Percentiles rank a stretch among this genome's conserved stretches.
phyloP scores from a whole-genome alignment of 306 rosid species.

The Geum urbanum region DNA sequence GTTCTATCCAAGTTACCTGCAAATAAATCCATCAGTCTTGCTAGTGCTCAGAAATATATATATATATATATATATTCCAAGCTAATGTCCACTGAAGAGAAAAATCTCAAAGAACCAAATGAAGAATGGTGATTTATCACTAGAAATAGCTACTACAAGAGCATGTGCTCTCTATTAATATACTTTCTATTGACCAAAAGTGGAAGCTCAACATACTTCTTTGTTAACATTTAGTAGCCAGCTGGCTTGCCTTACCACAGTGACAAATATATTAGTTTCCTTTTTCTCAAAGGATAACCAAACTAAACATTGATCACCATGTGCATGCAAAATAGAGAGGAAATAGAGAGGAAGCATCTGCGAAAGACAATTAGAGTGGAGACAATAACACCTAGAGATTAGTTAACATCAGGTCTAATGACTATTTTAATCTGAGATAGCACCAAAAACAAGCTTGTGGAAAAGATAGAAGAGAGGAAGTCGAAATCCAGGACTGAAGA shows the following conservation, averaged over 20 bases:
- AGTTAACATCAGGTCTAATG: conserved; percentile 41
- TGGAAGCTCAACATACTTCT: neutral
- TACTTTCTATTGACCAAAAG: too few species aligned
- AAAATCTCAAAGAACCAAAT: neutral
- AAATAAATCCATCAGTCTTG: conserved; percentile 19
- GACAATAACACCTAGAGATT: conserved; percentile 29
- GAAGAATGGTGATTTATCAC: neutral
- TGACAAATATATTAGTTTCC: neutral
- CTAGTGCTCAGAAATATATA: neutral
- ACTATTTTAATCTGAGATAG: conserved; percentile 23
- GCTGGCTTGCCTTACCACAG: conserved; percentile 15
- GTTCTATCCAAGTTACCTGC: conserved; percentile 92
- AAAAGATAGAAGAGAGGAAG: conserved; percentile 26
- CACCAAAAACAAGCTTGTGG: conserved; percentile 21
- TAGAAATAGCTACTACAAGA: neutral
- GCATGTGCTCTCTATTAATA: neutral
- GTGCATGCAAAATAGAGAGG: neutral
- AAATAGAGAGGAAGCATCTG: conserved; percentile 8
- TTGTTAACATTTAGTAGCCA: neutral
- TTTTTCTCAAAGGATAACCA: neutral
- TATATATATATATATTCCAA: neutral
- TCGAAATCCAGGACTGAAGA: conserved; percentile 34
- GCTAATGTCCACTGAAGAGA: neutral
- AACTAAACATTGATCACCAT: neutral
- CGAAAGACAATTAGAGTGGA: conserved; percentile 15